A percentile compares a stretch with the other conserved stretches of the same genome.
phyloP scores from a whole-genome alignment of 345 rosid species.

The Salix exigua region DNA sequence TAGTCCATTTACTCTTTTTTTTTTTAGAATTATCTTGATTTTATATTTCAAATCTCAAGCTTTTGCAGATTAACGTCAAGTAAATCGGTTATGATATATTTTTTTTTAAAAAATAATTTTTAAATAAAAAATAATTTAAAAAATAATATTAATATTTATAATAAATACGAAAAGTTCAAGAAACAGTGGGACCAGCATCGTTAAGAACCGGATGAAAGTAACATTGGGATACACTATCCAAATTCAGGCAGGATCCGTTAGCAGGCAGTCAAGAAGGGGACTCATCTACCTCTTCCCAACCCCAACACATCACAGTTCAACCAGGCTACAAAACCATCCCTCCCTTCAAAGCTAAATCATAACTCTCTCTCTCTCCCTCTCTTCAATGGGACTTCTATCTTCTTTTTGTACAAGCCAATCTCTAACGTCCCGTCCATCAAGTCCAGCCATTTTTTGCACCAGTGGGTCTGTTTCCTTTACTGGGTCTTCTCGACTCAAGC shows the following conservation, averaged over 20 bases:
- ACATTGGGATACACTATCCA: background rate
- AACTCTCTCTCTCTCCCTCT: background rate
- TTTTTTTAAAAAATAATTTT: too few species aligned
- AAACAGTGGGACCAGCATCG: background rate
- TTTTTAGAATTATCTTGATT: too few species aligned
- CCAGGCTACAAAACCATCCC: background rate
- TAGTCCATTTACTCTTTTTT: too few species aligned
- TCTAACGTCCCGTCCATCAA: background rate
- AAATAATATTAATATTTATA: too few species aligned
- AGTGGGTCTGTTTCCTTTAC: slow-evolving; percentile 11
- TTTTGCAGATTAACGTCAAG: too few species aligned
- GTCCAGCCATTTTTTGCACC: slow-evolving; percentile 9
- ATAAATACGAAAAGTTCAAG: too few species aligned
- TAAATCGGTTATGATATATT: too few species aligned
- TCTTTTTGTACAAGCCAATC: slow-evolving; percentile 3
- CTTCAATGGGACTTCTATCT: background rate
- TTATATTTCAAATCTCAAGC: too few species aligned
- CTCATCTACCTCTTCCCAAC: background rate
- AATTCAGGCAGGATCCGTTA: background rate
- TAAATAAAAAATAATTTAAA: too few species aligned
- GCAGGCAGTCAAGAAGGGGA: background rate
- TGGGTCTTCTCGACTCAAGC: slow-evolving; percentile 48
- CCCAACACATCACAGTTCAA: background rate
- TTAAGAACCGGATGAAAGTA: background rate
- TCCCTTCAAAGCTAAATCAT: slow-evolving; percentile 1